phyloP scores from a whole-genome alignment of 768 basidiomycete genomes.

The Serendipita sp. region DNA sequence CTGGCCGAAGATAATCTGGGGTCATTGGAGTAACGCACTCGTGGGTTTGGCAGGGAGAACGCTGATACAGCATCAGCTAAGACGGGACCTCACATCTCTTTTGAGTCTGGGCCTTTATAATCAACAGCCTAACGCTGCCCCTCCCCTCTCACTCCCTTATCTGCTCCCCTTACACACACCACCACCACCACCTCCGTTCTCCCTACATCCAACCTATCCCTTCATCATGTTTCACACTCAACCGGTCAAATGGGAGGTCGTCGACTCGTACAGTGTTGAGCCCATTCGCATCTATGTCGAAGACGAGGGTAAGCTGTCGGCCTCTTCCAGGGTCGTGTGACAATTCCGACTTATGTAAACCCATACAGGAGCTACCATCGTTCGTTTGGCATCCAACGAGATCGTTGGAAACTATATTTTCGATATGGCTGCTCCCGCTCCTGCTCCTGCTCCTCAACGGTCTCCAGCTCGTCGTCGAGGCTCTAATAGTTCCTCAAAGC shows the following conservation, averaged over 20 bases:
- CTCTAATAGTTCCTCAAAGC: neutral
- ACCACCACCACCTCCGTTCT: neutral
- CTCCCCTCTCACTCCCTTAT: too few species aligned
- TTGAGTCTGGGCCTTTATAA: too few species aligned
- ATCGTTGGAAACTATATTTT: neutral
- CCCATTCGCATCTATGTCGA: neutral
- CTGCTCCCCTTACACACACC: too few species aligned
- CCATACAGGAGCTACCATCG: neutral
- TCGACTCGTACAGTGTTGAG: neutral
- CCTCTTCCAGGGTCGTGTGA: neutral
- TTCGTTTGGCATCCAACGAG: neutral
- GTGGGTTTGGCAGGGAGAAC: too few species aligned
- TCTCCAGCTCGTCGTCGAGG: neutral
- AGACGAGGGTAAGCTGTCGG: neutral
- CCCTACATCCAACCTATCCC: neutral
- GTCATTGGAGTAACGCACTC: too few species aligned
- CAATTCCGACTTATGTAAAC: neutral
- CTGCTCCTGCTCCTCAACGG: neutral
- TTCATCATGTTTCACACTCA: neutral
- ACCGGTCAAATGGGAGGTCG: slow-evolving; percentile 2
- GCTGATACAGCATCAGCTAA: too few species aligned
- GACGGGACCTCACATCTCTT: too few species aligned
- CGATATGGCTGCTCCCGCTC: neutral
- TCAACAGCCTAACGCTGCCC: too few species aligned
- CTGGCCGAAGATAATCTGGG: too few species aligned